Conservation (phyloP, 176 grass and related monocot genomes). For the Olyra latifolia region DNA sequence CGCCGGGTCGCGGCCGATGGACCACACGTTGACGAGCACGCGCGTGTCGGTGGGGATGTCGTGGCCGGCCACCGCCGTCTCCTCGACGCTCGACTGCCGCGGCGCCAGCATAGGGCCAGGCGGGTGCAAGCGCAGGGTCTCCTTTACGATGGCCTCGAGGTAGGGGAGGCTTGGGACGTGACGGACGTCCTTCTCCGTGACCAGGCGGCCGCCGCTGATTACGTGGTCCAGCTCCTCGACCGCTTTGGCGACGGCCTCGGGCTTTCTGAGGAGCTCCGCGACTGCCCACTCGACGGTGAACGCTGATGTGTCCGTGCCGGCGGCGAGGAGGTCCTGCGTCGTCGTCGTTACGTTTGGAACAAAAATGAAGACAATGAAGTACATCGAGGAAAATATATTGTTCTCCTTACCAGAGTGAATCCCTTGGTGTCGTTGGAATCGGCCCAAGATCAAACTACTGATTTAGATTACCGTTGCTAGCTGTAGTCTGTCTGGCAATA, state of each 20-base stretch:
- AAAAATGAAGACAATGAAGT: too few relatives aligned
- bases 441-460: too few relatives aligned
- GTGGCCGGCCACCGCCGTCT: conserved; percentile 35
- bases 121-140: conserved; percentile 65
- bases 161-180: too few relatives aligned
- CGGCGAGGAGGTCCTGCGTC: conserved; percentile 60
- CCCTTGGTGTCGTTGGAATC: too few relatives aligned
- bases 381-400: too few relatives aligned
- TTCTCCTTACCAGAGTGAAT: too few relatives aligned
- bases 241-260: conserved; percentile 43
- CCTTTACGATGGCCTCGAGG: conserved; percentile 53
- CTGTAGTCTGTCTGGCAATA: too few relatives aligned
- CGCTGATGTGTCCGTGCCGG: conserved; percentile 48
- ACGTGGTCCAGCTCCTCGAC: conserved; percentile 56
- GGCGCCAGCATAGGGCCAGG: conserved; percentile 46
- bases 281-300: conserved; percentile 54
- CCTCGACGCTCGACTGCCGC: conserved; percentile 30
- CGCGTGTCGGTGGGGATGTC: conserved; percentile 38
- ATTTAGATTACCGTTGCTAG: too few relatives aligned
- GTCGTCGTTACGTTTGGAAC: too few relatives aligned
- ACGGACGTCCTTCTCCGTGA: conserved; percentile 47
- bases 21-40: conserved; percentile 59
- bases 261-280: conserved; percentile 51
- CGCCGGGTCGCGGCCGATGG: conserved; percentile 47
- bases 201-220: conserved; percentile 40